phyloP scores from a whole-genome alignment of 352 stramenopile species.

The Phytophthora tubulina region DNA sequence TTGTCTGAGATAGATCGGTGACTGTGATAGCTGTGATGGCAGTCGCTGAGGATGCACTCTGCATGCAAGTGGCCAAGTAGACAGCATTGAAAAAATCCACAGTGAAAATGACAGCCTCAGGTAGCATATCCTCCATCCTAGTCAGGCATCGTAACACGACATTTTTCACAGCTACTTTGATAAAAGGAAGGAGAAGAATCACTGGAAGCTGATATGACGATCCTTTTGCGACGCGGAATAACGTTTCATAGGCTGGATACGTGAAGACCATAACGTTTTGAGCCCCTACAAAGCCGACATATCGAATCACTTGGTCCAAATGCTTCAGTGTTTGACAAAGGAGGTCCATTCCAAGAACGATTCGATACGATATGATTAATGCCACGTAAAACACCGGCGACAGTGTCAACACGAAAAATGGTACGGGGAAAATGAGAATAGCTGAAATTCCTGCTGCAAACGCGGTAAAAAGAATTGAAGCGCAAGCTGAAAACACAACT shows the following conservation, averaged over 20 bases:
- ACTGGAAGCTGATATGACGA: constrained; percentile 21
- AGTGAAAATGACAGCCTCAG: constrained; percentile 35
- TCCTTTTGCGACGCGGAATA: constrained; percentile 18
- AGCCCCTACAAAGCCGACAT: constrained; percentile 13
- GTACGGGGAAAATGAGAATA: constrained; percentile 26
- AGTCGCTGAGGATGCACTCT: constrained; percentile 22
- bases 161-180: constrained; percentile 44
- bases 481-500: background rate
- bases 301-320: constrained; percentile 20
- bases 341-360: constrained; percentile 8
- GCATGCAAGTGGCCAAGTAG: constrained; percentile 36
- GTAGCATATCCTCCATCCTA: constrained; percentile 32
- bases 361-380: constrained; percentile 23
- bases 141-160: constrained; percentile 16
- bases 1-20: constrained; percentile 21
- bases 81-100: constrained; percentile 41
- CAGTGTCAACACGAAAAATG: constrained; percentile 29
- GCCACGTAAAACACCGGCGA: constrained; percentile 25
- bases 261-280: constrained; percentile 19
- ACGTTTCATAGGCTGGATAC: constrained; percentile 35
- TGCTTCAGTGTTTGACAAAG: constrained; percentile 20
- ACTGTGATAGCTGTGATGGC: constrained; percentile 24
- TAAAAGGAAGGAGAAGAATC: constrained; percentile 31
- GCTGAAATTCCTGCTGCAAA: constrained; percentile 18
- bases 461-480: constrained; percentile 12